These are phyloP conservation scores for Zymoseptoria pseudotritici DNA, from an alignment of 2,329 filamentous ascomycete species.

Conservation along the genomic window DNA sequence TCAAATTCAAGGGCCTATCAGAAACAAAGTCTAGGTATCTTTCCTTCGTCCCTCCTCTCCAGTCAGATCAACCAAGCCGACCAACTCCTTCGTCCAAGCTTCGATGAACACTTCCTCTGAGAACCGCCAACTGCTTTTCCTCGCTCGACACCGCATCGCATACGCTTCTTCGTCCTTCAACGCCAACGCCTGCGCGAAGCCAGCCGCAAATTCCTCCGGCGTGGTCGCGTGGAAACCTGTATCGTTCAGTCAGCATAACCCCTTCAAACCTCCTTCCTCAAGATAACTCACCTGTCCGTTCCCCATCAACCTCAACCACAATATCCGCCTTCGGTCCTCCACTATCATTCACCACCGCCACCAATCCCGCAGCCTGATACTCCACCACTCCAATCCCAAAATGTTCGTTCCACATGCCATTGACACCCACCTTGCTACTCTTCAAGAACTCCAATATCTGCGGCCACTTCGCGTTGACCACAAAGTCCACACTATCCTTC, in stretches of 20 bases:
- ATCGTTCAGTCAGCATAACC: conserved; percentile 7
- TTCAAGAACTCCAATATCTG: conserved; percentile 74
- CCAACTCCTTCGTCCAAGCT: conserved; percentile 71
- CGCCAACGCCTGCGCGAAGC: conserved; percentile 68
- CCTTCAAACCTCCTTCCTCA: neutral
- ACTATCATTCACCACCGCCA: conserved; percentile 86
- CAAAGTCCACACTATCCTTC: conserved; percentile 76
- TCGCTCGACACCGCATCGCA: conserved; percentile 66
- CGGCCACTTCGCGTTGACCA: conserved; percentile 83
- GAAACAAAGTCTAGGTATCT: neutral
- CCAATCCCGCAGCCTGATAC: conserved; percentile 90
- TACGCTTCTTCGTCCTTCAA: conserved; percentile 58
- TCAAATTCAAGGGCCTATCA: no score
- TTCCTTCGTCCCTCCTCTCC: neutral
- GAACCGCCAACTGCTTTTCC: conserved; percentile 73
- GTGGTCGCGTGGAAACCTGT: conserved; percentile 79
- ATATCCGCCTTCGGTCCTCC: conserved; percentile 93
- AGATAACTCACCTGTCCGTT: conserved; percentile 59
- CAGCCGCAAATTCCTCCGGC: conserved; percentile 68
- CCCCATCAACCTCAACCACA: conserved; percentile 69
- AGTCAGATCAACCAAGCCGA: conserved; percentile 53
- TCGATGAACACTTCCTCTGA: conserved; percentile 77
- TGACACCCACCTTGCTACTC: conserved; percentile 76
- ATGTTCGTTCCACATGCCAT: conserved; percentile 99
- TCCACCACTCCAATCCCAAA: conserved; percentile 98